phyloP scores from a whole-genome alignment of 768 basidiomycete species.

The Rhodosporidiobolus sp. region DNA sequence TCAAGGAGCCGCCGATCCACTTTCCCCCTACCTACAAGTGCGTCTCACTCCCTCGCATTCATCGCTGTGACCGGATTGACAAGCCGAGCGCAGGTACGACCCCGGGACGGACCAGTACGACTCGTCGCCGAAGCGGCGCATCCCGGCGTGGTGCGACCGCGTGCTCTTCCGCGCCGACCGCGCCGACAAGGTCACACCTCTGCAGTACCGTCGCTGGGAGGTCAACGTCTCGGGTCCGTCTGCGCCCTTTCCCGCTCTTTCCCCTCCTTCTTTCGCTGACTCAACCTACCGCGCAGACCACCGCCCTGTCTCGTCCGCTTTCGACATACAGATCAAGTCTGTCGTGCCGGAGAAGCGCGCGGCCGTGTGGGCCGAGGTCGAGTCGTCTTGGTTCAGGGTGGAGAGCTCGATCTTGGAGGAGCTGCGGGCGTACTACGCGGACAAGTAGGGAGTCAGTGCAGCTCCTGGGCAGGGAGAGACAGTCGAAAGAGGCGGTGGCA shows the following conservation, averaged over 20 bases:
- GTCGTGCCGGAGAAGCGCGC: conserved; percentile 62
- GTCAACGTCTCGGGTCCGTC: conserved; percentile 86
- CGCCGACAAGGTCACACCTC: conserved; percentile 57
- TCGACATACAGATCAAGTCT: conserved; percentile 68
- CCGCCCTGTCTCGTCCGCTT: conserved; percentile 63
- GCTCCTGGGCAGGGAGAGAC: no score
- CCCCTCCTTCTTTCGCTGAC: neutral
- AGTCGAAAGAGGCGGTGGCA: neutral
- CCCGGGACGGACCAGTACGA: conserved; percentile 74
- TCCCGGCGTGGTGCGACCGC: conserved; percentile 96
- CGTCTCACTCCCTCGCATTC: neutral
- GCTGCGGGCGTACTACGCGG: conserved; percentile 40
- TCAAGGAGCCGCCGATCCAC: conserved; percentile 71
- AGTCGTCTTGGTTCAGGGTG: conserved; percentile 51
- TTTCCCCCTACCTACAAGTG: conserved; percentile 88
- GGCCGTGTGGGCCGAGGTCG: conserved; percentile 59
- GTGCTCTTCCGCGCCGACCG: conserved; percentile 65
- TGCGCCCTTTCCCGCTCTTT: conserved; percentile 56
- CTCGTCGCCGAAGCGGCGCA: conserved; percentile 77
- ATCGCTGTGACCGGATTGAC: no score
- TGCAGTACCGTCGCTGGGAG: conserved; percentile 79
- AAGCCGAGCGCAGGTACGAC: conserved; percentile 58
- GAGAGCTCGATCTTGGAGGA: conserved; percentile 46
- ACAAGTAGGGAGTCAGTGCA: conserved; percentile 1
- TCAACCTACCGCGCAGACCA: neutral